These are phyloP conservation scores for Coprinopsis cinerea DNA, from an alignment of 768 basidiomycete genomes.

Conservation along the genomic window DNA sequence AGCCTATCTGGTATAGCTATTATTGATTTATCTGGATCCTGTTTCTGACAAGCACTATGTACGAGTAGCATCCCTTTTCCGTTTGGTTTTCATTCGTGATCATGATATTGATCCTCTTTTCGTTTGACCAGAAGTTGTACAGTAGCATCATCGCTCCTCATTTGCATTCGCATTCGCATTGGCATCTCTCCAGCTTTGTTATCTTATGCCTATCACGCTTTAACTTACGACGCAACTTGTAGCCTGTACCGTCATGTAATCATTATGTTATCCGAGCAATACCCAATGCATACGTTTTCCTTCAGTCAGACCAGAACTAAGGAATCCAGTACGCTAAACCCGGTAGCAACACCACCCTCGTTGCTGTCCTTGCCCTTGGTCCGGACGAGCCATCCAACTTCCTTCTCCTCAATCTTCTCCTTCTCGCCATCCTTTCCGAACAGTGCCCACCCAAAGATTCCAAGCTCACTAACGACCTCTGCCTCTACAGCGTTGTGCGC, in stretches of 20 bases:
- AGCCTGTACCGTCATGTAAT: too few relatives aligned
- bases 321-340: slow-evolving; percentile 73
- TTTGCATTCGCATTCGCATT: too few relatives aligned
- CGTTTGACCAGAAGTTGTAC: too few relatives aligned
- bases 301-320: slow-evolving; percentile 54
- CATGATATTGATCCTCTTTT: too few relatives aligned
- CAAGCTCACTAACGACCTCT: slow-evolving; percentile 84
- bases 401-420: slow-evolving; percentile 47
- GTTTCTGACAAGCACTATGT: not conserved
- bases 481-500: slow-evolving; percentile 40
- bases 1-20: slow-evolving; percentile 7
- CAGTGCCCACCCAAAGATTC: slow-evolving; percentile 85
- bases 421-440: slow-evolving; percentile 43
- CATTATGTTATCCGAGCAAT: too few relatives aligned
- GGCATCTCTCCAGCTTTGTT: too few relatives aligned
- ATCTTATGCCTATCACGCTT: too few relatives aligned
- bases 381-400: slow-evolving; percentile 78
- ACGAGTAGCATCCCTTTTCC: too few relatives aligned
- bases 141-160: too few relatives aligned
- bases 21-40: not conserved
- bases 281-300: too few relatives aligned
- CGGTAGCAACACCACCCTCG: slow-evolving; percentile 87
- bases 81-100: too few relatives aligned
- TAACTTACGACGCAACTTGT: too few relatives aligned
- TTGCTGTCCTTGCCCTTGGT: slow-evolving; percentile 90